Percentiles rank a stretch among this genome's conserved stretches.
Conservation (phyloP, 116 monocot species). For the Thalassia testudinum region DNA sequence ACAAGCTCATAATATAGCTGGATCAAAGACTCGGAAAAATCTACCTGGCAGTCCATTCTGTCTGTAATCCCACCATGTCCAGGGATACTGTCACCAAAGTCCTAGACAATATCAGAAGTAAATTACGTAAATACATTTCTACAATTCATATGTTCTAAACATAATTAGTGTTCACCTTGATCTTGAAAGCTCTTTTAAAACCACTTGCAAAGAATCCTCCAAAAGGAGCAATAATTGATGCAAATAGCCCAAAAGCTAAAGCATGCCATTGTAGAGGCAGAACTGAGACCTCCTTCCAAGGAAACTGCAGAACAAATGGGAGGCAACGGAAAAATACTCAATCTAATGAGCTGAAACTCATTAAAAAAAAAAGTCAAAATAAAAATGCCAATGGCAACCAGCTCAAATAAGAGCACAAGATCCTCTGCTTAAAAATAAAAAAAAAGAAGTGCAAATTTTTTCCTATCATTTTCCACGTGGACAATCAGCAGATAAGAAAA, state of each 20-base stretch:
- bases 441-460: too few relatives aligned
- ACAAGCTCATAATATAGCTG: too few relatives aligned
- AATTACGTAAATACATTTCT: neutral
- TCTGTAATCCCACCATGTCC: conserved; percentile 99
- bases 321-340: too few relatives aligned
- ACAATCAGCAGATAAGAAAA: too few relatives aligned
- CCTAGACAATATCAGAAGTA: conserved; percentile 19
- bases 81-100: conserved; percentile 98
- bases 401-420: too few relatives aligned
- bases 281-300: conserved; percentile 65
- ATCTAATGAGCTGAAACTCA: too few relatives aligned
- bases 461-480: too few relatives aligned
- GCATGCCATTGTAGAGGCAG: conserved; percentile 95
- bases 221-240: conserved; percentile 97
- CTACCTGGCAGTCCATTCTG: conserved; percentile 98
- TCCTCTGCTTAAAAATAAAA: too few relatives aligned
- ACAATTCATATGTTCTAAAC: too few relatives aligned
- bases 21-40: too few relatives aligned
- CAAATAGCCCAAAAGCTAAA: conserved; percentile 88
- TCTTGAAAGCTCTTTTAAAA: conserved; percentile 91
- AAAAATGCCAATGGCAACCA: too few relatives aligned
- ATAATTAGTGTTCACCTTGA: conserved; percentile 36
- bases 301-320: conserved; percentile 34
- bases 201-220: conserved; percentile 99
- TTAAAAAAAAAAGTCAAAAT: too few relatives aligned